Evolutionary conservation across 805 yeast genomes (phyloP).

Genomic region (Candida anglica): DNA sequence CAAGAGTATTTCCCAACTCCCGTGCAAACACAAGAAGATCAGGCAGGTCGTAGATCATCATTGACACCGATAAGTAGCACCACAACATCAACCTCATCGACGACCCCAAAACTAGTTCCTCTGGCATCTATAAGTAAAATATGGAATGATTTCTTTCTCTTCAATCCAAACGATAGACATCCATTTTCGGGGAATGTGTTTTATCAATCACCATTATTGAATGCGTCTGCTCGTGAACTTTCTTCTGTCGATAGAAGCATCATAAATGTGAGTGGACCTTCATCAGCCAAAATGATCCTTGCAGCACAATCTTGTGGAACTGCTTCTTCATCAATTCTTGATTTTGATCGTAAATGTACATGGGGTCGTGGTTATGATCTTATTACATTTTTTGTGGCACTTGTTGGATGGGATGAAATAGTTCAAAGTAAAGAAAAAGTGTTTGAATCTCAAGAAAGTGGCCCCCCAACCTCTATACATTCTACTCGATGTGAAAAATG

Average conservation of each 20-base stretch:
- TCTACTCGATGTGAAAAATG: slow-evolving; percentile 83
- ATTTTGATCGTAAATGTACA: slow-evolving; percentile 30
- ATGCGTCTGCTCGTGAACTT: slow-evolving; percentile 28
- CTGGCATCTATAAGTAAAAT: slow-evolving; percentile 20
- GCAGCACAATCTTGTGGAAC: slow-evolving; percentile 30
- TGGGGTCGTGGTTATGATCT: slow-evolving; percentile 57
- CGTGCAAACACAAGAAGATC: slow-evolving; percentile 1
- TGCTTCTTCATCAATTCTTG: slow-evolving; percentile 23
- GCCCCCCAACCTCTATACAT: too few species aligned
- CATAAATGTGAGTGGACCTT: slow-evolving; percentile 23
- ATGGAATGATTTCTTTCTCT: slow-evolving; percentile 29
- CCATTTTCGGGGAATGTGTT: slow-evolving; percentile 33
- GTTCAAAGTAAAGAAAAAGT: slow-evolving; percentile 62
- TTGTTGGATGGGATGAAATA: slow-evolving; percentile 80
- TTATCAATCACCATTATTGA: slow-evolving; percentile 31
- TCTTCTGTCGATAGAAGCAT: slow-evolving; percentile 31
- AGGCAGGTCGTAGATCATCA: slow-evolving; percentile 1
- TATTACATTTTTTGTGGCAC: slow-evolving; percentile 61
- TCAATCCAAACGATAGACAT: slow-evolving; percentile 27
- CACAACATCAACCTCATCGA: too few species aligned
- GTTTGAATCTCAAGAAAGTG: slow-evolving; percentile 39
- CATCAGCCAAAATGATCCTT: slow-evolving; percentile 19
- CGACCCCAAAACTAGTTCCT: background rate
- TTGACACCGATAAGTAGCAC: too few species aligned
- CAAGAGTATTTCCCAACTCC: slow-evolving; percentile 26